Conservation (phyloP, 257 asterid genomes). For the Scutellaria minor region DNA sequence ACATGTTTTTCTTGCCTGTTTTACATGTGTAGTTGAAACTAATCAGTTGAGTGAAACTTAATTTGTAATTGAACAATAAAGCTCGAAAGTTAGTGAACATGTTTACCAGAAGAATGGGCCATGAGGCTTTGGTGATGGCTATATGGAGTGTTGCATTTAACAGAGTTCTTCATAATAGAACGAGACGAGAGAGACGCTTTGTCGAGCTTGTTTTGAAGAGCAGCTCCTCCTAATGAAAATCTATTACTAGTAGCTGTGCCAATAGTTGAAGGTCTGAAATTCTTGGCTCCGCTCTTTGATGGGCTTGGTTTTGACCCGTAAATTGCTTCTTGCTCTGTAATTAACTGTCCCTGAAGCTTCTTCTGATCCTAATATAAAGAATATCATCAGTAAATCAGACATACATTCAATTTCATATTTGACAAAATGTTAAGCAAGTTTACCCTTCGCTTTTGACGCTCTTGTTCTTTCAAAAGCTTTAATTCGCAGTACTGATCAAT, state of each 20-base stretch:
- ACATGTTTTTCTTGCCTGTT: slow-evolving; percentile 56
- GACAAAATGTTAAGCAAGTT: slow-evolving; percentile 21
- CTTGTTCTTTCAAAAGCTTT: slow-evolving; percentile 76
- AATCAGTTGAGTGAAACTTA: background rate
- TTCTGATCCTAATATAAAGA: slow-evolving; percentile 66
- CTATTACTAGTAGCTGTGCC: slow-evolving; percentile 53
- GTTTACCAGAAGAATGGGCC: slow-evolving; percentile 56
- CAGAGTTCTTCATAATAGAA: slow-evolving; percentile 40
- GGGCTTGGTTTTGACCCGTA: slow-evolving; percentile 90
- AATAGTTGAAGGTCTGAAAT: slow-evolving; percentile 51
- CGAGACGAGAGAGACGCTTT: slow-evolving; percentile 48
- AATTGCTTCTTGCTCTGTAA: slow-evolving; percentile 79
- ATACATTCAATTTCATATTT: slow-evolving; percentile 13
- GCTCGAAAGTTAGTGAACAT: background rate
- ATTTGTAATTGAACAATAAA: background rate
- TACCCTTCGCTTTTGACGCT: slow-evolving; percentile 85
- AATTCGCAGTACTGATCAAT: slow-evolving; percentile 68
- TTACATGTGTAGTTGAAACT: background rate
- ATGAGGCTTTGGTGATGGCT: slow-evolving; percentile 37
- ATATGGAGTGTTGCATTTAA: slow-evolving; percentile 46
- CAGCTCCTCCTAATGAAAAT: slow-evolving; percentile 70
- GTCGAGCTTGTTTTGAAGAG: slow-evolving; percentile 63
- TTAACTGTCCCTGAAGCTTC: slow-evolving; percentile 84
- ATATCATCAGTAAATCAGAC: slow-evolving; percentile 7
- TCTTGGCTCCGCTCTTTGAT: slow-evolving; percentile 61